These are phyloP conservation scores for Xylaria hypoxylon DNA, from an alignment of 2,329 filamentous ascomycete genomes.

Conservation along the genomic window DNA sequence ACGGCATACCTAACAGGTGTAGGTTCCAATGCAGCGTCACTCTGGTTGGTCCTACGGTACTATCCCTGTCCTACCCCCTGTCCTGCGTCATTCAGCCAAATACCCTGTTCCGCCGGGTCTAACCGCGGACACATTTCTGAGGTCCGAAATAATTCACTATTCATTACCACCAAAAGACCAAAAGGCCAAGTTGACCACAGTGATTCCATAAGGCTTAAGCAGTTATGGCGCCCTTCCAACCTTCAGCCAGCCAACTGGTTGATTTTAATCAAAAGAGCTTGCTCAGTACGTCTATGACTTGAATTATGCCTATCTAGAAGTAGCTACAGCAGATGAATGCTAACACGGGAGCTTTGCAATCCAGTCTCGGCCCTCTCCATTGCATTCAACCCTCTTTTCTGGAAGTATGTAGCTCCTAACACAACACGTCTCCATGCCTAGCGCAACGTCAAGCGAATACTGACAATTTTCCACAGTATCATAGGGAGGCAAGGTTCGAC, in stretches of 20 bases:
- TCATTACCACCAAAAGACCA: conserved; percentile 1
- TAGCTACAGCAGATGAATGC: conserved; percentile 17
- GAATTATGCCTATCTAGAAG: neutral
- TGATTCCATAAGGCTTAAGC: conserved; percentile 11
- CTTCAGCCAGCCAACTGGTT: conserved; percentile 60
- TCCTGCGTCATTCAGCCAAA: conserved; percentile 24
- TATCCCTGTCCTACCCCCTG: neutral
- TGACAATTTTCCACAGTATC: conserved; percentile 65
- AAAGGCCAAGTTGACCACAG: conserved; percentile 1
- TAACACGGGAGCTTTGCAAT: conserved; percentile 34
- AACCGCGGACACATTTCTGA: conserved; percentile 27
- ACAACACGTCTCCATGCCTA: neutral
- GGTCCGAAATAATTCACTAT: conserved; percentile 19
- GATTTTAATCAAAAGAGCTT: conserved; percentile 76
- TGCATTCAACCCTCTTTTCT: conserved; percentile 97
- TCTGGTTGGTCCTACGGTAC: neutral
- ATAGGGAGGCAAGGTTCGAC: conserved; percentile 81
- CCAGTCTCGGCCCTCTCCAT: conserved; percentile 84
- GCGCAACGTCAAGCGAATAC: conserved; percentile 7
- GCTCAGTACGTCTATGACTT: conserved; percentile 64
- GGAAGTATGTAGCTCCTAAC: conserved; percentile 80
- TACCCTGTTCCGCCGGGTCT: conserved; percentile 26
- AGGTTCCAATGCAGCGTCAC: conserved; percentile 16
- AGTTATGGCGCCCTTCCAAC: conserved; percentile 55
- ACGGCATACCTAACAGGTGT: conserved; percentile 26